Conservation (phyloP, 179 eudicot genomes). For the Silene coronaria region DNA sequence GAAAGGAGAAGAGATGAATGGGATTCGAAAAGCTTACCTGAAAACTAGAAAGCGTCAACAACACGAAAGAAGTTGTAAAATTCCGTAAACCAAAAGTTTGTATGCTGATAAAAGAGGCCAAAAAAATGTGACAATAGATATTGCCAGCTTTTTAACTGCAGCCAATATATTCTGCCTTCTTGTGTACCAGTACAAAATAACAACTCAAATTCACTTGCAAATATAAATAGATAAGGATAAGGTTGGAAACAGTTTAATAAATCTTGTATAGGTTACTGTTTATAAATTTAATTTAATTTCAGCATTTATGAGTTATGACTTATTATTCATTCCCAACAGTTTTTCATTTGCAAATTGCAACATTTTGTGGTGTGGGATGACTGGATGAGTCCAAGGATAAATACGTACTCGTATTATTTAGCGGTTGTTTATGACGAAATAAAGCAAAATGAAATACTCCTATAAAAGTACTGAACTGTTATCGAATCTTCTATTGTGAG, state of each 20-base stretch:
- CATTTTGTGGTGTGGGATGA: background rate
- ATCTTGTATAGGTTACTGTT: background rate
- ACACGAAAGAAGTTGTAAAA: background rate
- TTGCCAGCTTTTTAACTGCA: background rate
- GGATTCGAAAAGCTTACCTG: background rate
- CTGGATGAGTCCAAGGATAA: background rate
- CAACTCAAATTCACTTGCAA: background rate
- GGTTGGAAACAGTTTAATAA: background rate
- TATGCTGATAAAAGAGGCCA: no score
- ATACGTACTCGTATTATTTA: no score
- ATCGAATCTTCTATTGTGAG: no score
- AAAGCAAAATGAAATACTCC: background rate
- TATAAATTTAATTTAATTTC: conserved; percentile 12
- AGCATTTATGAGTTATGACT: conserved; percentile 9
- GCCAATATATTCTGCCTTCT: background rate
- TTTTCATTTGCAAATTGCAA: background rate
- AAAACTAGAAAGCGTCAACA: background rate
- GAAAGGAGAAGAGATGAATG: background rate
- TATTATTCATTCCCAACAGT: conserved; percentile 11
- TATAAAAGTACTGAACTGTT: no score
- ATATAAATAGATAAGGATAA: conserved; percentile 5
- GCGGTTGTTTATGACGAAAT: background rate
- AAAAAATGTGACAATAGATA: background rate
- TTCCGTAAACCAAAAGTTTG: no score
- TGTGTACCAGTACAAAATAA: background rate